phyloP scores from a whole-genome alignment of 2,329 filamentous ascomycete species.

The Aspergillus oerlinghausenensis region DNA sequence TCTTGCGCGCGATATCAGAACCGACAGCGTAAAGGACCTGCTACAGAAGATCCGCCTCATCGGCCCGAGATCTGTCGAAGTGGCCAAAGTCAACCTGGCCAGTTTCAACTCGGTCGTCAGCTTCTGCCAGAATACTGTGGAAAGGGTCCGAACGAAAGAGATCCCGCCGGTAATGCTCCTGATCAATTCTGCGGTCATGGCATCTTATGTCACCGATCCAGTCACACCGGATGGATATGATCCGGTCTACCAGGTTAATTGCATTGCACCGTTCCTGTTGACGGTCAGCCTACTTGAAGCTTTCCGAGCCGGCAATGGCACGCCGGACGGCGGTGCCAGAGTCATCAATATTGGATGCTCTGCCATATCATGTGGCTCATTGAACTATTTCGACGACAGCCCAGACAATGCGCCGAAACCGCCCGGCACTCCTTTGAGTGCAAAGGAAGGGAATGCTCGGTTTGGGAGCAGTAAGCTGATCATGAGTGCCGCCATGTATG shows the following conservation, averaged over 20 bases:
- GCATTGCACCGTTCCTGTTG: constrained; percentile 33
- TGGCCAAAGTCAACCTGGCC: constrained; percentile 26
- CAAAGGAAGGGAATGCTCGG: constrained; percentile 26
- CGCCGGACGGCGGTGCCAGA: constrained; percentile 26
- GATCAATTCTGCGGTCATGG: constrained; percentile 31
- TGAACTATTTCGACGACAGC: constrained; percentile 31
- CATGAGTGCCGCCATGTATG: constrained; percentile 33
- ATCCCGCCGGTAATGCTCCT: constrained; percentile 32
- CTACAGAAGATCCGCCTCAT: constrained; percentile 27
- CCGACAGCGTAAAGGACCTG: constrained; percentile 25
- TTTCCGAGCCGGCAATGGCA: constrained; percentile 31
- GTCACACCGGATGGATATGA: constrained; percentile 32
- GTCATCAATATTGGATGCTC: constrained; percentile 36
- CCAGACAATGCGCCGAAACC: constrained; percentile 12
- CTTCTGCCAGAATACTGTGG: constrained; percentile 29
- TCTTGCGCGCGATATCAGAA: constrained; percentile 26
- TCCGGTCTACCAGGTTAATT: constrained; percentile 35
- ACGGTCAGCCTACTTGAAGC: constrained; percentile 33
- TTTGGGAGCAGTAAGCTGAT: constrained; percentile 35
- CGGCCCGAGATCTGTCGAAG: constrained; percentile 32
- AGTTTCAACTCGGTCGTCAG: constrained; percentile 28
- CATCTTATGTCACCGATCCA: constrained; percentile 29
- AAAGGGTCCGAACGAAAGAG: constrained; percentile 28
- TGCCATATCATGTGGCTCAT: constrained; percentile 24
- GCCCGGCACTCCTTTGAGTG: constrained; percentile 23